Base-by-base conservation (phyloP, 2,329 filamentous ascomycete species). In the Ophiognomonia clavigignenti-juglandacearum region DNA sequence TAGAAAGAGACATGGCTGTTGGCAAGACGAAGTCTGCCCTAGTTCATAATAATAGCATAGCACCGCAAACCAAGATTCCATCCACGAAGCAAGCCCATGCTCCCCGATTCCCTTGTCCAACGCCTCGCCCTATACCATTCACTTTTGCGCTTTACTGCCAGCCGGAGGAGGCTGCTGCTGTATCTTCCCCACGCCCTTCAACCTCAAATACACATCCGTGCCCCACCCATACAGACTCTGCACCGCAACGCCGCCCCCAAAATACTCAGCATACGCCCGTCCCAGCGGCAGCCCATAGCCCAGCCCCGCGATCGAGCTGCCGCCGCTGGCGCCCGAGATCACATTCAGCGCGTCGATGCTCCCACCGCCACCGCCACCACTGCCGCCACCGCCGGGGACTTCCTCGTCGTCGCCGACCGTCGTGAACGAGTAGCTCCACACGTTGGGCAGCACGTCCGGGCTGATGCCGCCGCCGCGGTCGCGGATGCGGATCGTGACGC, bases 391-490 rank as follows among this genome's bases (percentile, higher is more conserved):
- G 18, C 65, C 66, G 24, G 67, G 64, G 6, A 66, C 57, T 4
- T 69, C 59, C 56, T 78, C 67, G 45, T 84, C 77, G 19, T 88
- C 88, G 47, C 81, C 85, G 65, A 97, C 97, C 0, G 93, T 98
- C 18, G 92, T 96, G 64, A 96, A 98, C 53, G 88, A 93, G 64
- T 97, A 98, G 6, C 90, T 91, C 91, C 93, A 98, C 49, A 98
- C 91, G 56, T 92, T 85, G 4, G 85, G 83, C 27, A 93, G 70
- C 23, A 93, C 84, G 14, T 91, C 87, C 0, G 91, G 88, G 1
- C 83, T 79, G 47, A 98, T 97, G 29, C 93, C 93, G 35, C 92
- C 92, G 41, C 93, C 93, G n/a, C 90, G 83, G 63, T 98, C 93
- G 8, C 93, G 84, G 56, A 98, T 96, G 20, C 93, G 83, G 57